Percentiles rank a stretch among this genome's conserved stretches.
phyloP scores from a whole-genome alignment of 2,329 filamentous ascomycete species.

The Ascocoryne sarcoides region DNA sequence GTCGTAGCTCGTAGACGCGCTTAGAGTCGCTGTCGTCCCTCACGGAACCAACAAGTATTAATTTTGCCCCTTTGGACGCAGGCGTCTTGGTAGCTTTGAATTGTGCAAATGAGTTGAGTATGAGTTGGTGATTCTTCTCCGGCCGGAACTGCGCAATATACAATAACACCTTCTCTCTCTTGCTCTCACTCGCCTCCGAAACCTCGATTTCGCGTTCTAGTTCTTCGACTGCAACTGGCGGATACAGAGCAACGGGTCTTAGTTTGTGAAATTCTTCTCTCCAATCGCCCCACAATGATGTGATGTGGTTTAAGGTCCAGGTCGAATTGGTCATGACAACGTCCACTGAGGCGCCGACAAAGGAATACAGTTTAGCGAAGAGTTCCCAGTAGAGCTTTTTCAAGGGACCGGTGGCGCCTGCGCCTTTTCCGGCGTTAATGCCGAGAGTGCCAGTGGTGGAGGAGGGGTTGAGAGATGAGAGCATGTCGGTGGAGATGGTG shows the following conservation, averaged over 20 bases:
- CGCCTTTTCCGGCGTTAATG: constrained; percentile 75
- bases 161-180: constrained; percentile 63
- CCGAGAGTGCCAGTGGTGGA: constrained; percentile 54
- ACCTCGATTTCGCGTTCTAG: constrained; percentile 68
- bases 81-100: constrained; percentile 53
- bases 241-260: constrained; percentile 69
- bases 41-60: constrained; percentile 89
- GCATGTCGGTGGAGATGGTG: constrained; percentile 97
- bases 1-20: constrained; percentile 77
- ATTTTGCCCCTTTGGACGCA: constrained; percentile 47
- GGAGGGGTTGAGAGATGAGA: constrained; percentile 65
- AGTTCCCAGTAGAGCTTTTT: constrained; percentile 82
- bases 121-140: constrained; percentile 89
- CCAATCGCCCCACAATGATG: constrained; percentile 64
- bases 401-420: constrained; percentile 56
- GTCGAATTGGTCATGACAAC: constrained; percentile 96
- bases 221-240: constrained; percentile 83
- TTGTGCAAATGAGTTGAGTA: constrained; percentile 74
- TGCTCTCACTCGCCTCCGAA: constrained; percentile 56
- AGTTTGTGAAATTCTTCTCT: constrained; percentile 36
- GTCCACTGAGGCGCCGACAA: constrained; percentile 75
- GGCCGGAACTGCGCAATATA: constrained; percentile 98
- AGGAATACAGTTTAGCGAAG: constrained; percentile 76
- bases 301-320: constrained; percentile 84
- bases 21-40: constrained; percentile 73